These are phyloP conservation scores for Saussurea involucrata DNA, from an alignment of 129 eudicot genomes.

Conservation along the genomic window DNA sequence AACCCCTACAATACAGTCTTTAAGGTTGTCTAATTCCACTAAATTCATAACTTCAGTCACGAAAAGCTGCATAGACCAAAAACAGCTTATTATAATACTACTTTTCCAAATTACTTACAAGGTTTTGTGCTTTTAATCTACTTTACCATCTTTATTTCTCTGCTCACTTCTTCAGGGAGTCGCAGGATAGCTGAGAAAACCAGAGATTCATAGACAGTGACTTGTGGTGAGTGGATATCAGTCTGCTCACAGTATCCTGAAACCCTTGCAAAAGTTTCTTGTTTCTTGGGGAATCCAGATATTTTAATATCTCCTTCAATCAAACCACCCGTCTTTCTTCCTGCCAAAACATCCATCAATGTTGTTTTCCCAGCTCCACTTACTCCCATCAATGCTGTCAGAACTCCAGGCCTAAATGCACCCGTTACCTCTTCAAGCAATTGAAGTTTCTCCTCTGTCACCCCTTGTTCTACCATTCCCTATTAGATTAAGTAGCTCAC, in stretches of 20 bases:
- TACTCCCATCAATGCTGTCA: slow-evolving; percentile 5
- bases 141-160: background rate
- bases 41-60: slow-evolving; percentile 15
- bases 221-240: slow-evolving; percentile 38
- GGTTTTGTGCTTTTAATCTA: background rate
- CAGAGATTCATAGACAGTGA: slow-evolving; percentile 33
- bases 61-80: slow-evolving; percentile 3
- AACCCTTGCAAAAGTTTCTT: slow-evolving; percentile 34
- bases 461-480: slow-evolving; percentile 11
- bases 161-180: background rate
- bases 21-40: slow-evolving; percentile 9
- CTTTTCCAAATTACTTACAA: background rate
- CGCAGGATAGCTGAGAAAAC: background rate
- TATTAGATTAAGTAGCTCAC: background rate
- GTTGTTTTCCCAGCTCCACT: slow-evolving; percentile 7
- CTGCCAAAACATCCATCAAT: slow-evolving; percentile 37
- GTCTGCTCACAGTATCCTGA: slow-evolving; percentile 41
- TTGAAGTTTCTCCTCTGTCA: background rate
- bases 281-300: slow-evolving; percentile 33
- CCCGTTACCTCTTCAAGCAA: background rate
- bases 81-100: background rate
- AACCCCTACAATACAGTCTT: slow-evolving; percentile 25
- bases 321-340: slow-evolving; percentile 30
- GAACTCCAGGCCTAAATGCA: background rate
- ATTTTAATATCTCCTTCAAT: slow-evolving; percentile 33